These are phyloP conservation scores for Rostrohypoxylon terebratum DNA, from an alignment of 495 filamentous ascomycete species.

Conservation along the genomic window DNA sequence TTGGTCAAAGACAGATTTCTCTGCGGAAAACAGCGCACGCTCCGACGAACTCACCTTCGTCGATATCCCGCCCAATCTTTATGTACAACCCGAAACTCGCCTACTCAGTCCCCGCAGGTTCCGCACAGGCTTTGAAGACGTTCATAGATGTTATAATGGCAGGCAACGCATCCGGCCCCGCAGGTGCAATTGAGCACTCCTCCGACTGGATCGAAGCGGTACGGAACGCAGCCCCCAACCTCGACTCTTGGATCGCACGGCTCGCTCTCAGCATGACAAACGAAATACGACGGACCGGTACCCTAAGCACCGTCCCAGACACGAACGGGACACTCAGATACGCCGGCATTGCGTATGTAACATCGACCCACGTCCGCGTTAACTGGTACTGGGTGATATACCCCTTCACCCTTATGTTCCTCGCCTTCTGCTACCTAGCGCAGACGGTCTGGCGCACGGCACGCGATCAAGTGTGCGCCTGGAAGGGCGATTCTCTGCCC, in stretches of 20 bases:
- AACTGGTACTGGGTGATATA: slow-evolving; percentile 55
- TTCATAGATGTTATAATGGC: slow-evolving; percentile 50
- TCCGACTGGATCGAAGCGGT: slow-evolving; percentile 57
- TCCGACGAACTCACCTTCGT: slow-evolving; percentile 49
- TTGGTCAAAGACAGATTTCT: slow-evolving; percentile 48
- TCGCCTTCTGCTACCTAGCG: slow-evolving; percentile 51
- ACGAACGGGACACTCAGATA: slow-evolving; percentile 29
- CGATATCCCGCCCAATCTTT: slow-evolving; percentile 47
- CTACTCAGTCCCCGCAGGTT: slow-evolving; percentile 49
- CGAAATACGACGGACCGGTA: slow-evolving; percentile 49
- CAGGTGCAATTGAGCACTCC: slow-evolving; percentile 47
- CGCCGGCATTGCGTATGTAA: slow-evolving; percentile 46
- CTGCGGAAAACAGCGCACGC: slow-evolving; percentile 26
- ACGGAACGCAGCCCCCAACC: slow-evolving; percentile 46
- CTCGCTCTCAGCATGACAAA: slow-evolving; percentile 52
- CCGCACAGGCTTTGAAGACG: slow-evolving; percentile 41
- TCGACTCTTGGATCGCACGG: slow-evolving; percentile 47
- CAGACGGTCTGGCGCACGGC: slow-evolving; percentile 51
- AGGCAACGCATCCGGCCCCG: slow-evolving; percentile 46
- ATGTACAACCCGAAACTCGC: slow-evolving; percentile 39
- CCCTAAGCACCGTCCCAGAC: not conserved
- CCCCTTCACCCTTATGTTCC: slow-evolving; percentile 50
- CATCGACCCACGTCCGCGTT: slow-evolving; percentile 51
- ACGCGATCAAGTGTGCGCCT: slow-evolving; percentile 50
- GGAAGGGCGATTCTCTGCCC: slow-evolving; percentile 54